Evolutionary conservation across 176 grass and related monocot species (phyloP).

Genomic region (Triticum aestivum): DNA sequence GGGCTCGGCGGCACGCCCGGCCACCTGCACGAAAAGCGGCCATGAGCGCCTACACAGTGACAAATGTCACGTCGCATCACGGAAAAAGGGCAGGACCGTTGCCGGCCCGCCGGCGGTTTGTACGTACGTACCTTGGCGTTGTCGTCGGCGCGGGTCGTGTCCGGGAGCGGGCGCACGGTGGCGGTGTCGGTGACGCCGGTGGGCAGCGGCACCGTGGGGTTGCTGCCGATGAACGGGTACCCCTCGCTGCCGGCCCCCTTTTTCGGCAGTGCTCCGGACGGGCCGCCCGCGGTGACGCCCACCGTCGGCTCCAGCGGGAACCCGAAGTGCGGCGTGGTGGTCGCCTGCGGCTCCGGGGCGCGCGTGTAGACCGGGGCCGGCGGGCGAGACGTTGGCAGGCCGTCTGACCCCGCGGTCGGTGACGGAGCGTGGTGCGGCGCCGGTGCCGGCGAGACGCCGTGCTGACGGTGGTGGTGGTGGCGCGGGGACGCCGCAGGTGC

Average conservation of each 20-base stretch:
- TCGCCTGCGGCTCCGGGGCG: not conserved
- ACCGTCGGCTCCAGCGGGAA: conserved; percentile 49
- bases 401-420: conserved; percentile 37
- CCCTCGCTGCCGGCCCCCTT: conserved; percentile 19
- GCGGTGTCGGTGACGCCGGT: conserved; percentile 46
- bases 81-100: not conserved
- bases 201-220: conserved; percentile 54
- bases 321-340: conserved; percentile 34
- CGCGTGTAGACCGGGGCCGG: not conserved
- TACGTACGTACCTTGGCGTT: conserved; percentile 5
- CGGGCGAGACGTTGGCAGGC: not conserved
- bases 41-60: not conserved
- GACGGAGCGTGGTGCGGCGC: not conserved
- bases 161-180: conserved; percentile 44
- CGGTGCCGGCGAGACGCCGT: not conserved
- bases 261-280: not conserved
- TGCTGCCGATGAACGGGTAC: conserved; percentile 60
- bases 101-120: too few species aligned
- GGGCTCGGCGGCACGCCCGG: conserved; percentile 9
- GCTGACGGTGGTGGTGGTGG: not conserved
- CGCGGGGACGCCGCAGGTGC: not conserved
- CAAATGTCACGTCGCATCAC: not conserved
- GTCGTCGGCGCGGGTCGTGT: not conserved
- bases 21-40: conserved; percentile 20
- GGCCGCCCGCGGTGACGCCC: conserved; percentile 10